Base-by-base conservation (phyloP, 108 stramenopile species). In the Skeletonema tropicum region DNA sequence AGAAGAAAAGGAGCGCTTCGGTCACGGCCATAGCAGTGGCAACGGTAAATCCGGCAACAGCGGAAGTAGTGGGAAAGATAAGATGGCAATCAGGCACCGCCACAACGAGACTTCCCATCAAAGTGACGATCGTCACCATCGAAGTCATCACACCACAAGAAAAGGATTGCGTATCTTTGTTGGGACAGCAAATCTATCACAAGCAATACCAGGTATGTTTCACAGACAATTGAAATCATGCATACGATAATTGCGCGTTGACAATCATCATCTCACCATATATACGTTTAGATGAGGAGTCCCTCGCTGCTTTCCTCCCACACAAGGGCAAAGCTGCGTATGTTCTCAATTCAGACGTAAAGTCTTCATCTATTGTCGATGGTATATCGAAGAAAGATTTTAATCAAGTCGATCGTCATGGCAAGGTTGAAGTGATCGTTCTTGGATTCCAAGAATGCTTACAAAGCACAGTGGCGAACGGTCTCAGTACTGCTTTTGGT, bases 381-480 rank as follows among this genome's bases (percentile, higher is more conserved):
- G 76, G 58, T 29, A 48, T 64, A 25, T 55, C 52, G 23, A 55
- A 55, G 52, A 55, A 23, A 55, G 52, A 55, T 55, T 55, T 55
- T 2, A 55, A 55, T 23, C 19, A 55, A 25, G 38, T 46, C 26
- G 45, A 60, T 60, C 21, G 64, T 3, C 69, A 71, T 45, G 73
- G 74, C 8, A 66, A 75, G 36, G 83, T 90, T 49, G 87, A 90
- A 57, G 68, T 90, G 4, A 75, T 90, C 31, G 89, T 84, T 17
- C 64, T 90, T 48, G 89, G 87, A 17, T 80, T 88, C 75, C 89
- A 90, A 66, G 89, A 90, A 76, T 55, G 52, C 23, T 23, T 55
- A 23, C 23, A 2, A 10, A 55, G 23, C 23, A 15, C 52, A 9
- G 19, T 55, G 23, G 9, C 21, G 0, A 55, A 4, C 9, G 52